phyloP scores from a whole-genome alignment of 495 filamentous ascomycete species.

The Letharia lupina region DNA sequence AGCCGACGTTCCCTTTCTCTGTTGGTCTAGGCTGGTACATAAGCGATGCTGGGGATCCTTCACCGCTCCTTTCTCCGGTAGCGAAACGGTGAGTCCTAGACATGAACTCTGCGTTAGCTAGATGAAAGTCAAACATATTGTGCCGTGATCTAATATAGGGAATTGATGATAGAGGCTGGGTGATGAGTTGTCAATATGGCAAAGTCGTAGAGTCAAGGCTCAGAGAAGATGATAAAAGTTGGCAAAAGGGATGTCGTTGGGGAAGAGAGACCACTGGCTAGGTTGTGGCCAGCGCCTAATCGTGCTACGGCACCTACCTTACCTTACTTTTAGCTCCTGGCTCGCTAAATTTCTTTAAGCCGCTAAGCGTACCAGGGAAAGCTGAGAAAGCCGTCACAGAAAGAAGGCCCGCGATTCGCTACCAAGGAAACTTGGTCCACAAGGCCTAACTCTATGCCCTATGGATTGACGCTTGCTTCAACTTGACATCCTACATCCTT shows the following conservation, averaged over 20 bases:
- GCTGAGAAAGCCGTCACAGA: neutral
- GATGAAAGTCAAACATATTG: constrained; percentile 18
- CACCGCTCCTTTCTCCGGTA: constrained; percentile 19
- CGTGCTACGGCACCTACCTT: too few relatives aligned
- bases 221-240: neutral
- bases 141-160: constrained; percentile 10
- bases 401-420: constrained; percentile 7
- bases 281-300: neutral
- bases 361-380: constrained; percentile 8
- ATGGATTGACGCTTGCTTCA: neutral
- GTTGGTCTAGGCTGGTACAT: neutral
- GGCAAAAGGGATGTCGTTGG: neutral
- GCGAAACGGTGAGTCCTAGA: constrained; percentile 1
- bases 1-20: neutral
- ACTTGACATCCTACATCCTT: neutral
- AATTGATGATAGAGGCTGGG: constrained; percentile 3
- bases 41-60: neutral
- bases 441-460: neutral
- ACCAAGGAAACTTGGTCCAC: neutral
- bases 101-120: constrained; percentile 10
- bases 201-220: constrained; percentile 8
- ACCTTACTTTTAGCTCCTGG: too few relatives aligned
- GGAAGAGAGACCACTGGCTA: neutral
- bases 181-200: constrained; percentile 23
- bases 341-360: neutral